Evolutionary conservation across 2,329 filamentous ascomycete genomes (phyloP).

Genomic region (Zopfia rhizophila): DNA sequence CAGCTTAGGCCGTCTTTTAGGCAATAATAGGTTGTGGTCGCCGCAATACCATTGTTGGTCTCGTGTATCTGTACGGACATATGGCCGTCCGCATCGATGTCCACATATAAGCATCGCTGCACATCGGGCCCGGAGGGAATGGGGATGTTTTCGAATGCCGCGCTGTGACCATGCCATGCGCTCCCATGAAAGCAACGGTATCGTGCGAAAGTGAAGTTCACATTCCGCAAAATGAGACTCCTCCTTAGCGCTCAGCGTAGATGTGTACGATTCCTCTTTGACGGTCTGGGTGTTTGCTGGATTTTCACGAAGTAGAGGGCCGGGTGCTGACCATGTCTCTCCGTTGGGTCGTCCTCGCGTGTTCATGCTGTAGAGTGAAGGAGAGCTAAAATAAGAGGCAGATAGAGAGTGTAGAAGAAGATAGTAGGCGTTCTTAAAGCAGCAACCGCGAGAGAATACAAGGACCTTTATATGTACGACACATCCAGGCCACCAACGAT

Average conservation of each 20-base stretch:
- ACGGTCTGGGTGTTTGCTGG: no score
- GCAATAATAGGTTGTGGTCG: conserved; percentile 12
- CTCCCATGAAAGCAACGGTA: conserved; percentile 9
- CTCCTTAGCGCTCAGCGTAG: no score
- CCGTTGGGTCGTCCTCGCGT: no score
- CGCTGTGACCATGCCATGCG: conserved; percentile 7
- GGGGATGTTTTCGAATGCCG: conserved; percentile 12
- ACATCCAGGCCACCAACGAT: conserved; percentile 10
- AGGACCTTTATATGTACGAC: conserved; percentile 8
- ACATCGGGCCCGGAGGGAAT: conserved; percentile 9
- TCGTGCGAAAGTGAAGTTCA: conserved; percentile 9
- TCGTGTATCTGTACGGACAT: conserved; percentile 11
- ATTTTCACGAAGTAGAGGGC: no score
- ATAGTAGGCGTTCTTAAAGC: conserved; percentile 7
- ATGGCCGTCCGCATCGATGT: conserved; percentile 12
- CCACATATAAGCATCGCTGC: conserved; percentile 13
- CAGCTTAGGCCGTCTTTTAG: conserved; percentile 15
- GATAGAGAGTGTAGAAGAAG: conserved; percentile 8
- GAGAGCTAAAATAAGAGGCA: conserved; percentile 6
- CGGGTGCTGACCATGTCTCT: no score
- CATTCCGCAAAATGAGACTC: conserved; percentile 9
- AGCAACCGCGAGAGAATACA: conserved; percentile 8
- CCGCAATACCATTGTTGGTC: conserved; percentile 14
- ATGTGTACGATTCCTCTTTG: no score
- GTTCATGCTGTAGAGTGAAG: no score